phyloP scores from a whole-genome alignment of 768 basidiomycete genomes.

The Lyophyllum shimeji region DNA sequence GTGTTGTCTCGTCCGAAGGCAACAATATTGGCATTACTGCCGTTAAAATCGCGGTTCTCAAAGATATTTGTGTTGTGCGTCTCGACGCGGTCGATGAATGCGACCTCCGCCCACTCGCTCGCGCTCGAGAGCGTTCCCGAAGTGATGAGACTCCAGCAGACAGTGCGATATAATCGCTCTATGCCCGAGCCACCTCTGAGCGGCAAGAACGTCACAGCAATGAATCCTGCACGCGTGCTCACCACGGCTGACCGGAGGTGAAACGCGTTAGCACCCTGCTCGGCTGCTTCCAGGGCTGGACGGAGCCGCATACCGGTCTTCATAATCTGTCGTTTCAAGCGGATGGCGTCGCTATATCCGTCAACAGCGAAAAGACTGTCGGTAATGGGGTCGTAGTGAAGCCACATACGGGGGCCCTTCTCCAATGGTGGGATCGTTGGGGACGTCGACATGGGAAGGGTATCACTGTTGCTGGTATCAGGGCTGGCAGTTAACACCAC shows the following conservation, averaged over 20 bases:
- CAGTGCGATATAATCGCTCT: not conserved
- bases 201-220: constrained; percentile 3
- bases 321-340: not conserved
- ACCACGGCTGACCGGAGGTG: constrained; percentile 3
- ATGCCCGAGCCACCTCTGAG: not conserved
- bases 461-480: not conserved
- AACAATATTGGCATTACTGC: not conserved
- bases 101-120: constrained; percentile 6
- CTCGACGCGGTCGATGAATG: constrained; percentile 1
- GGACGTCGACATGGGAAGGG: too few relatives aligned
- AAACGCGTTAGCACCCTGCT: not conserved
- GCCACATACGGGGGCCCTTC: constrained; percentile 1
- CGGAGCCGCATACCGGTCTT: constrained; percentile 7
- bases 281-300: not conserved
- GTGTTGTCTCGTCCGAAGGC: constrained; percentile 1
- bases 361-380: constrained; percentile 1
- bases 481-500: not conserved
- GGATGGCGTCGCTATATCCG: not conserved
- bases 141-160: constrained; percentile 9
- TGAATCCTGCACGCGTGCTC: constrained; percentile 7
- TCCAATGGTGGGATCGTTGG: not conserved
- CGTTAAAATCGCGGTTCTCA: not conserved
- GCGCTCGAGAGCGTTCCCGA: constrained; percentile 1
- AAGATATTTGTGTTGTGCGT: not conserved
- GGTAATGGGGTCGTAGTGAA: constrained; percentile 3